Percentiles rank a stretch among this genome's conserved stretches.
phyloP scores from a whole-genome alignment of 2,329 filamentous ascomycete genomes.

The Sporothrix humicola region DNA sequence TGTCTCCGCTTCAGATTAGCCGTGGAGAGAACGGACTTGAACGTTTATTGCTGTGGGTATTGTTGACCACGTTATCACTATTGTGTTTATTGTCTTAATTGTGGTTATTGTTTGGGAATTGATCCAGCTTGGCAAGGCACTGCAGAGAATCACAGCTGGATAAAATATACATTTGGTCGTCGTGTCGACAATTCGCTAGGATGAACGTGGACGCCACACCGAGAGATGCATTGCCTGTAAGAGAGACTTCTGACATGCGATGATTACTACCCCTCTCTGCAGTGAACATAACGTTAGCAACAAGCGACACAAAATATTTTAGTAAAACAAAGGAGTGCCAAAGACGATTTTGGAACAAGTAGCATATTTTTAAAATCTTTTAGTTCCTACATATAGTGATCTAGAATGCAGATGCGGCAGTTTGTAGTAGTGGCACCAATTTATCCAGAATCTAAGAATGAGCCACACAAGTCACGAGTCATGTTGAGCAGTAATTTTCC shows the following conservation, averaged over 20 bases:
- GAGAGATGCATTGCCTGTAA: conserved; percentile 13
- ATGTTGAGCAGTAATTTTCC: not conserved
- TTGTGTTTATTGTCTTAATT: too few relatives aligned
- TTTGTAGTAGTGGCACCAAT: not conserved
- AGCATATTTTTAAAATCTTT: too few relatives aligned
- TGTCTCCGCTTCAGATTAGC: not conserved
- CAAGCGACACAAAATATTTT: too few relatives aligned
- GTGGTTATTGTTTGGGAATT: too few relatives aligned
- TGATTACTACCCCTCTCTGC: too few relatives aligned
- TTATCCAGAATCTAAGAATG: not conserved
- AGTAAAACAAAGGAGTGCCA: too few relatives aligned
- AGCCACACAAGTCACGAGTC: not conserved
- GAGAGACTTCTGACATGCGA: too few relatives aligned
- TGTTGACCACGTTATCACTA: too few relatives aligned
- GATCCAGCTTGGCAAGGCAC: too few relatives aligned
- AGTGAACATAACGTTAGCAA: too few relatives aligned
- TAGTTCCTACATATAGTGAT: too few relatives aligned
- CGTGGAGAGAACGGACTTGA: not conserved
- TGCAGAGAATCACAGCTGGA: not conserved
- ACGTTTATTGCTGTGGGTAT: not conserved
- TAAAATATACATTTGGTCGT: not conserved
- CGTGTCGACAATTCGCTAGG: not conserved
- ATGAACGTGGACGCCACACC: not conserved
- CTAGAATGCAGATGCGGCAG: not conserved
- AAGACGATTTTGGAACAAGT: too few relatives aligned